Conservation (phyloP, 2,329 filamentous ascomycete genomes). For the Hymenoscyphus albidus region DNA sequence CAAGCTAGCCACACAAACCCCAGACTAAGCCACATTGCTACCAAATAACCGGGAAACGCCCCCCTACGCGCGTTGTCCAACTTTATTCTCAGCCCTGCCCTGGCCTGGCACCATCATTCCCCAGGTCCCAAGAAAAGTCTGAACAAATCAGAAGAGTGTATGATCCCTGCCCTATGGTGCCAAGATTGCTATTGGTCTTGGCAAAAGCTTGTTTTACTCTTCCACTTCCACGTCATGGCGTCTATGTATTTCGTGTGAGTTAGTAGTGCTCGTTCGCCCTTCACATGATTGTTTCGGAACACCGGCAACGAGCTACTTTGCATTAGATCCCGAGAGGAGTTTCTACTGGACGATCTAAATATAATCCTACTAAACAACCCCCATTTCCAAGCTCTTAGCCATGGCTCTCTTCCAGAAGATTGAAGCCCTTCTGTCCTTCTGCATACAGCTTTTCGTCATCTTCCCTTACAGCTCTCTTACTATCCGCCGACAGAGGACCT, state of each 20-base stretch:
- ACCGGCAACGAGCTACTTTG: background rate
- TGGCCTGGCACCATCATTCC: background rate
- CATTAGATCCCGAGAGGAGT: background rate
- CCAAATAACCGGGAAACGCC: background rate
- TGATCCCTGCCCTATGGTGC: background rate
- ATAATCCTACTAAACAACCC: background rate
- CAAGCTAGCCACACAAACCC: background rate
- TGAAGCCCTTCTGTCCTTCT: slow-evolving; percentile 19
- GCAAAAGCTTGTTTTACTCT: background rate
- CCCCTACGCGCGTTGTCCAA: background rate
- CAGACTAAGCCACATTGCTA: background rate
- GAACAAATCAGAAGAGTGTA: background rate
- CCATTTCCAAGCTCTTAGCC: background rate
- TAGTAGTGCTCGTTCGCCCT: no score
- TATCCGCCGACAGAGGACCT: slow-evolving; percentile 24
- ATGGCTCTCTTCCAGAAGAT: slow-evolving; percentile 19
- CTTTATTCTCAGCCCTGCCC: background rate
- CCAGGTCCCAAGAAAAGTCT: background rate
- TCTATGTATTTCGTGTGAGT: background rate
- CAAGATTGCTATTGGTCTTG: background rate
- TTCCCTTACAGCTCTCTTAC: slow-evolving; percentile 34
- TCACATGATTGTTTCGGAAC: background rate
- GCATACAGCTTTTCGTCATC: slow-evolving; percentile 33
- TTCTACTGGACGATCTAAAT: background rate
- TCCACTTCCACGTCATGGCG: background rate